Evolutionary conservation across 2,329 filamentous ascomycete genomes (phyloP), one percentile per base, ranked within the genome.

Genomic region (Alternaria hordeiaustralica): DNA sequence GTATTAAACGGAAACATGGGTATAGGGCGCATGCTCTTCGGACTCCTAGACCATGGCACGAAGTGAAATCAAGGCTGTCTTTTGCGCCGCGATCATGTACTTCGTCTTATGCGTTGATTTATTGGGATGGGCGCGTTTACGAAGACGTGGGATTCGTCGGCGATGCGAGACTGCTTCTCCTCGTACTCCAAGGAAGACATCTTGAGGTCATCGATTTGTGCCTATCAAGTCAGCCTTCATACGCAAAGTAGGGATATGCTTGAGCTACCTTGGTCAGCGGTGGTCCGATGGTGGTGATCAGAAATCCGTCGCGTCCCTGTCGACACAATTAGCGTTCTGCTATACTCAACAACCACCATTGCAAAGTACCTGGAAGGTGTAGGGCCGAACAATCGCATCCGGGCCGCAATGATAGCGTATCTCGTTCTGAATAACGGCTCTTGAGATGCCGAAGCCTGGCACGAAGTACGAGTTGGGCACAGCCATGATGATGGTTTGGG

Each of bases 391-490:
- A 43, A 82, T 82, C 10, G 80, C 78, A 66, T 81, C 79, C 23
- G 80, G 79, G 7, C 80, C 80, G 60, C 79, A 82, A 63, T 81
- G 78, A 54, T 81, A 82, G 30, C 79, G 78, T 43, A 82, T 82
- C 56, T 82, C 79, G 56, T 78, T 79, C 60, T 82, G 80, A 44
- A 82, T 82, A 25, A 82, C 80, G n/a, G 78, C 73, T 66, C 80
- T 75, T 21, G 80, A 82, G 64, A 82, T 82, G 49, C 80, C 80
- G 61, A 75, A 82, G 30, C 80, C 80, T 15, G 80, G 80, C 5
- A 82, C 74, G 58, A 82, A 82, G 67, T 82, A 82, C 46, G 76
- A 80, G 63, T 81, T 81, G 36, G 73, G 58, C 26, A 64, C 57
- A 56, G 75, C 41, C 77, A 79, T 79, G 49, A 21, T 63, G 36